phyloP scores from a whole-genome alignment of 2,329 filamentous ascomycete species.

The Fusarium sp. region DNA sequence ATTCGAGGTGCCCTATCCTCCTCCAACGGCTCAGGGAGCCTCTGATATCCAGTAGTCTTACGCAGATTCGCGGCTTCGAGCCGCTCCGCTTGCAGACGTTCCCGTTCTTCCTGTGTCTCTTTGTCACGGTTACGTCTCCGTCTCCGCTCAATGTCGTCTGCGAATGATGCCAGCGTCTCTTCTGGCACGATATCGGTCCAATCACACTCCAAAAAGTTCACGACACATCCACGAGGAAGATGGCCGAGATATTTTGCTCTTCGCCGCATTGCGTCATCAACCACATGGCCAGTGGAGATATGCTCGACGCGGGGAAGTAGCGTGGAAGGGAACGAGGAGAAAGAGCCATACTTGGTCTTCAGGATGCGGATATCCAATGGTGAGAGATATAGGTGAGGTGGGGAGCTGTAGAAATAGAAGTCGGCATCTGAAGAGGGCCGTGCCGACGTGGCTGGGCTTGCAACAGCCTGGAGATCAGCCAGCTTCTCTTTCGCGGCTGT shows the following conservation, averaged over 20 bases:
- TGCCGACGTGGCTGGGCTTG: constrained; percentile 27
- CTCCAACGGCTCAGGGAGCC: constrained; percentile 53
- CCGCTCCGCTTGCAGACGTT: constrained; percentile 83
- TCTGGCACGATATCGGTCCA: constrained; percentile 90
- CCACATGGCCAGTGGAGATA: constrained; percentile 86
- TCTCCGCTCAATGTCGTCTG: constrained; percentile 79
- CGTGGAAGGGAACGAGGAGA: constrained; percentile 84
- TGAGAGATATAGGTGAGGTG: constrained; percentile 89
- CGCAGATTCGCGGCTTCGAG: constrained; percentile 78
- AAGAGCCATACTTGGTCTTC: constrained; percentile 88
- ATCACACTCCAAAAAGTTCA: constrained; percentile 92
- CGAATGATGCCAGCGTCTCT: constrained; percentile 80
- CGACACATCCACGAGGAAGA: constrained; percentile 89
- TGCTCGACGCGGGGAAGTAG: constrained; percentile 89
- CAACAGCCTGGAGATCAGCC: constrained; percentile 54
- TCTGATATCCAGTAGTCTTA: constrained; percentile 56
- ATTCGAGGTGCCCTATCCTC: constrained; percentile 55
- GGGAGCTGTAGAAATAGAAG: constrained; percentile 90
- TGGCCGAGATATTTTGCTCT: constrained; percentile 89
- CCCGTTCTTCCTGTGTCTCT: constrained; percentile 86
- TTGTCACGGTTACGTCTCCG: constrained; percentile 85
- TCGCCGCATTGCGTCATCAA: constrained; percentile 86
- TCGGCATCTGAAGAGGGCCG: constrained; percentile 56
- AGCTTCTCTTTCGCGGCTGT: constrained; percentile 81
- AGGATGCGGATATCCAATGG: constrained; percentile 92